phyloP scores from a whole-genome alignment of 2,329 filamentous ascomycete genomes.

The Stachybotrys elegans region DNA sequence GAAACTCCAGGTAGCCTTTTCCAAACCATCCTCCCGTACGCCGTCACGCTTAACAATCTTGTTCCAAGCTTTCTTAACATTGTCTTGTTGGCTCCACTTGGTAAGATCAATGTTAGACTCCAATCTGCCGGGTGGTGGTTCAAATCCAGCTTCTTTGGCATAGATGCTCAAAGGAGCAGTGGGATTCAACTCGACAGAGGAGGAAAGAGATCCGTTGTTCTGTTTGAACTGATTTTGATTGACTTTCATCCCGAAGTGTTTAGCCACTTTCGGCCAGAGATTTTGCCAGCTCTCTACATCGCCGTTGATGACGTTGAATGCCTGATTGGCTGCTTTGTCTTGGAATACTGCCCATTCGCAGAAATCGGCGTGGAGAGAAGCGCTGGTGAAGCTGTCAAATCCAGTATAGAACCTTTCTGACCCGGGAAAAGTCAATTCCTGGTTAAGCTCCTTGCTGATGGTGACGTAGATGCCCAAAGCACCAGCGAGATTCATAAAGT shows the following conservation, averaged over 20 bases:
- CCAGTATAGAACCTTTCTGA: slow-evolving; percentile 26
- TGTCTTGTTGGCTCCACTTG: slow-evolving; percentile 1
- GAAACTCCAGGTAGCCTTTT: not conserved
- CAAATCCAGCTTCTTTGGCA: not conserved
- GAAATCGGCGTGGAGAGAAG: slow-evolving; percentile 28
- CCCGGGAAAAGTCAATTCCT: slow-evolving; percentile 26
- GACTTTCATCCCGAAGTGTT: not conserved
- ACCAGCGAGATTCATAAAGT: slow-evolving; percentile 35
- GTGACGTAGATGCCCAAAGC: slow-evolving; percentile 34
- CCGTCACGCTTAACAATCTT: not conserved
- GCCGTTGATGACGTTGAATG: slow-evolving; percentile 1
- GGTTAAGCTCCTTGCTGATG: slow-evolving; percentile 26
- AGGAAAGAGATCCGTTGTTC: too few relatives aligned
- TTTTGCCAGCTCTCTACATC: slow-evolving; percentile 2
- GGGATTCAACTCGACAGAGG: not conserved
- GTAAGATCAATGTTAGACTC: not conserved
- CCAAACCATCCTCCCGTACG: not conserved
- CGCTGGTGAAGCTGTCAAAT: slow-evolving; percentile 26
- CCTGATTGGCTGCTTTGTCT: not conserved
- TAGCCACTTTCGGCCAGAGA: slow-evolving; percentile 1
- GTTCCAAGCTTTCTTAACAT: not conserved
- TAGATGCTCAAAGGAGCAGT: not conserved
- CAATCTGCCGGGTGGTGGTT: not conserved
- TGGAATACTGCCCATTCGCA: slow-evolving; percentile 26
- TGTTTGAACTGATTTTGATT: not conserved